Evolutionary conservation across 768 basidiomycete species (phyloP).

Genomic region (Tubosaeta sp.): DNA sequence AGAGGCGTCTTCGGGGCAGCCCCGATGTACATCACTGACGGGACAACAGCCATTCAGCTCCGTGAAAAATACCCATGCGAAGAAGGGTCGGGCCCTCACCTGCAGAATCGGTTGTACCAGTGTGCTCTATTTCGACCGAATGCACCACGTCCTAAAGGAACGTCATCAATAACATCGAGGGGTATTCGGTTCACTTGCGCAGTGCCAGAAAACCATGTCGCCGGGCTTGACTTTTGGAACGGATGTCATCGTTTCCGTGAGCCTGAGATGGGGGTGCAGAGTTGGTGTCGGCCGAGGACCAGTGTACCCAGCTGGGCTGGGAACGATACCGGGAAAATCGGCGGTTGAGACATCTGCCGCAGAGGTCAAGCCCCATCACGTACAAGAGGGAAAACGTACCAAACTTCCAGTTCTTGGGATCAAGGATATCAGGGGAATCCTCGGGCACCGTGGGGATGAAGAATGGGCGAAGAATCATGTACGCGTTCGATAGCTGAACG

Average conservation of each 20-base stretch:
- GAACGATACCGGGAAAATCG: constrained; percentile 50
- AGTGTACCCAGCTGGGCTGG: constrained; percentile 20
- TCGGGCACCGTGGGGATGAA: constrained; percentile 48
- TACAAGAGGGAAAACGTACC: constrained; percentile 27
- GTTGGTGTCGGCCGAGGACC: constrained; percentile 48
- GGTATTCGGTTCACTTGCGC: constrained; percentile 31
- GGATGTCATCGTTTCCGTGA: constrained; percentile 63
- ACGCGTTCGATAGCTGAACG: constrained; percentile 62
- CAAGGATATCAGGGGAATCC: constrained; percentile 40
- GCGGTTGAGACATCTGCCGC: constrained; percentile 41
- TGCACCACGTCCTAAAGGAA: constrained; percentile 40
- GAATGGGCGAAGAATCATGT: constrained; percentile 73
- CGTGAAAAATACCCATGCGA: background rate
- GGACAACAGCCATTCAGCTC: background rate
- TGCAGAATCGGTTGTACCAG: constrained; percentile 51
- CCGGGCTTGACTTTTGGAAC: constrained; percentile 70
- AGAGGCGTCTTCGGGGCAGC: constrained; percentile 62
- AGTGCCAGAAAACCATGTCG: constrained; percentile 79
- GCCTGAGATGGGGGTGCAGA: constrained; percentile 64
- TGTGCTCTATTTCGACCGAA: constrained; percentile 48
- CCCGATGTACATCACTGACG: constrained; percentile 72
- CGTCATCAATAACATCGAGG: background rate
- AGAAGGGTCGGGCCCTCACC: constrained; percentile 30
- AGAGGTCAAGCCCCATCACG: constrained; percentile 10
- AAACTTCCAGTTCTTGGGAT: constrained; percentile 52